phyloP scores from a whole-genome alignment of 306 rosid genomes.

The Oemleria cerasiformis region DNA sequence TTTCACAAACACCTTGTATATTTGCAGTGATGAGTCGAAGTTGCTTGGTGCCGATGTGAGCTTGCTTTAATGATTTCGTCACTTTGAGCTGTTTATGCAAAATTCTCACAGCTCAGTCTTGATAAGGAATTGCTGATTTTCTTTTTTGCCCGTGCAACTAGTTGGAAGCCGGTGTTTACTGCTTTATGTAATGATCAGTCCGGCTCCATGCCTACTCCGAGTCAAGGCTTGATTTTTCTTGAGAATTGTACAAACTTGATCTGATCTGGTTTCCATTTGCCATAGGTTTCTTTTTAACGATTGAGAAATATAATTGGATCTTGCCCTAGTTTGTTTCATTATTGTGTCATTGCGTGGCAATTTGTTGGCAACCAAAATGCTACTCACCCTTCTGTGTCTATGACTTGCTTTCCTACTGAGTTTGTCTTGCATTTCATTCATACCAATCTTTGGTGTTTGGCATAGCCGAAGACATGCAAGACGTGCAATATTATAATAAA shows the following conservation, averaged over 20 bases:
- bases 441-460: neutral
- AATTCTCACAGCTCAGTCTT: slow-evolving; percentile 6
- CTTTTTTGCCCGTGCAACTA: neutral
- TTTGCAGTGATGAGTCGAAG: slow-evolving; percentile 28
- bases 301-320: neutral
- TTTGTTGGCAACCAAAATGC: neutral
- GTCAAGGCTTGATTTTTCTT: slow-evolving; percentile 6
- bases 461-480: too few species aligned
- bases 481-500: too few species aligned
- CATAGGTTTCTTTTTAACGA: neutral
- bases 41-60: neutral
- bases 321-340: neutral
- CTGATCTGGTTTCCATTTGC: neutral
- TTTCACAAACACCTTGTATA: neutral
- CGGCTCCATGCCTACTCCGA: neutral
- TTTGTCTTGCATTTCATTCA: neutral
- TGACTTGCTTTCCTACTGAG: neutral
- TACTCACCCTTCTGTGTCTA: neutral
- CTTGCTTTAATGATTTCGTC: neutral
- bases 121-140: neutral
- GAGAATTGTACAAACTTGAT: slow-evolving; percentile 9
- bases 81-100: slow-evolving; percentile 4
- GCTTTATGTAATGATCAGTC: slow-evolving; percentile 3
- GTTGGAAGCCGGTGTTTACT: slow-evolving; percentile 5
- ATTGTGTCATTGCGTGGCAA: neutral